A percentile compares a stretch with the other conserved stretches of the same genome.
These are phyloP conservation scores for Euphorbia schlechtendalii DNA, from an alignment of 441 rosid genomes.

Conservation along the genomic window DNA sequence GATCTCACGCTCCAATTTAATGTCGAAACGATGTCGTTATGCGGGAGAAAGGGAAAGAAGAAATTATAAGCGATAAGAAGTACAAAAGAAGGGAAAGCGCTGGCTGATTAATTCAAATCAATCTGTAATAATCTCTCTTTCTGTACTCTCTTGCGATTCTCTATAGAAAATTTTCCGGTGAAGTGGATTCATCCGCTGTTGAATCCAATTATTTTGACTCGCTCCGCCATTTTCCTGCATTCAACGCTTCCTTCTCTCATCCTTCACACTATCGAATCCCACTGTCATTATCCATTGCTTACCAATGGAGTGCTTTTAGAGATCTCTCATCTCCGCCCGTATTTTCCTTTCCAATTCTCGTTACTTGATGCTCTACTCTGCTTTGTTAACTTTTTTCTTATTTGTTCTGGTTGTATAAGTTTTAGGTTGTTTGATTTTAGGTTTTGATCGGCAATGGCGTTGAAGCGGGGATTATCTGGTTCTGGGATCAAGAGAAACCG, in stretches of 20 bases:
- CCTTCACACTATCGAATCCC: background rate
- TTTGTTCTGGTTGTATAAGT: background rate
- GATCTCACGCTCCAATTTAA: too few species aligned
- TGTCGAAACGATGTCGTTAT: too few species aligned
- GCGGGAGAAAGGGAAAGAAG: background rate
- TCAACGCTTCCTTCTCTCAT: conserved; percentile 3
- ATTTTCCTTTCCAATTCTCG: background rate
- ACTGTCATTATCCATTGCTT: conserved; percentile 11
- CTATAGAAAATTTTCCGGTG: background rate
- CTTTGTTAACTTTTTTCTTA: background rate
- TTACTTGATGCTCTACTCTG: background rate
- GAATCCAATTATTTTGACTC: background rate
- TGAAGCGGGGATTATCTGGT: conserved; percentile 55
- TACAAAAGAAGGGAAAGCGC: background rate
- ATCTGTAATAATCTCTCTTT: background rate
- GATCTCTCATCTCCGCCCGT: conserved; percentile 18
- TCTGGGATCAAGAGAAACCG: conserved; percentile 35
- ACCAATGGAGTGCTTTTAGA: conserved; percentile 19
- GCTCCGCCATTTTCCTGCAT: conserved; percentile 5
- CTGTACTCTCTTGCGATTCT: background rate
- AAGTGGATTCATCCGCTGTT: background rate
- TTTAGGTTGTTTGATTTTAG: conserved; percentile 13
- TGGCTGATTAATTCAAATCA: background rate
- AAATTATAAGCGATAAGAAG: too few species aligned
- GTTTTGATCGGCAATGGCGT: conserved; percentile 53